Conservation (phyloP, 1,284 basidiomycete genomes). For the Xerocomus amazonicus region DNA sequence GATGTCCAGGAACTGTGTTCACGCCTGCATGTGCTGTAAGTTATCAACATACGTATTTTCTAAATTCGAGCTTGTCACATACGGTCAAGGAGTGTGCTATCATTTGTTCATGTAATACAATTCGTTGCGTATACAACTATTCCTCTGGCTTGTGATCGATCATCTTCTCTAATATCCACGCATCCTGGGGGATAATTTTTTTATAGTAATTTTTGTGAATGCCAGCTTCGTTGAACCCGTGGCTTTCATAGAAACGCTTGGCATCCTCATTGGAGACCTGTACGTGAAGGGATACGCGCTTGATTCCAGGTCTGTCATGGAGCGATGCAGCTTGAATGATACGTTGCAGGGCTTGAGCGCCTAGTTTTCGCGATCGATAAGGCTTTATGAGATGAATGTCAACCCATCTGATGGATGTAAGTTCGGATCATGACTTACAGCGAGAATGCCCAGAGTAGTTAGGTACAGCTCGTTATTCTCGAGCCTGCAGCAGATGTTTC, state of each 20-base stretch:
- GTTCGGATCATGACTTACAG: conserved; percentile 47
- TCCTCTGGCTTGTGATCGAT: conserved; percentile 22
- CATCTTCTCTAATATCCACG: conserved; percentile 71
- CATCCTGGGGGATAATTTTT: conserved; percentile 72
- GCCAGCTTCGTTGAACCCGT: conserved; percentile 66
- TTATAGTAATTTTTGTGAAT: conserved; percentile 76
- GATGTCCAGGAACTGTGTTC: conserved; percentile 15
- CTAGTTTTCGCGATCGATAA: conserved; percentile 70
- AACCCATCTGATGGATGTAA: conserved; percentile 11
- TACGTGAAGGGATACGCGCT: conserved; percentile 73
- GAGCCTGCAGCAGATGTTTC: conserved; percentile 75
- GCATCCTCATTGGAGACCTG: conserved; percentile 70
- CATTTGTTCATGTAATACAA: conserved; percentile 25
- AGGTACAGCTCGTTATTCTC: conserved; percentile 72
- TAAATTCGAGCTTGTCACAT: conserved; percentile 14
- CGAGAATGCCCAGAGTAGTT: conserved; percentile 82
- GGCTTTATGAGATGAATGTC: conserved; percentile 46
- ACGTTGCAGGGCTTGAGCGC: conserved; percentile 62
- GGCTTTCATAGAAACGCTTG: conserved; percentile 72
- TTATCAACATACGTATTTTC: conserved; percentile 28
- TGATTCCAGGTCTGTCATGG: conserved; percentile 57
- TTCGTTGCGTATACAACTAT: conserved; percentile 20
- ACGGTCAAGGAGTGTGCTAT: conserved; percentile 7
- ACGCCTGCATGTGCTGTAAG: conserved; percentile 28
- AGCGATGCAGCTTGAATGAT: conserved; percentile 59